Percentiles rank a stretch among this genome's conserved stretches.
These are phyloP conservation scores for Cupressus sempervirens DNA, from an alignment of 75 land plant genomes.

Conservation along the genomic window DNA sequence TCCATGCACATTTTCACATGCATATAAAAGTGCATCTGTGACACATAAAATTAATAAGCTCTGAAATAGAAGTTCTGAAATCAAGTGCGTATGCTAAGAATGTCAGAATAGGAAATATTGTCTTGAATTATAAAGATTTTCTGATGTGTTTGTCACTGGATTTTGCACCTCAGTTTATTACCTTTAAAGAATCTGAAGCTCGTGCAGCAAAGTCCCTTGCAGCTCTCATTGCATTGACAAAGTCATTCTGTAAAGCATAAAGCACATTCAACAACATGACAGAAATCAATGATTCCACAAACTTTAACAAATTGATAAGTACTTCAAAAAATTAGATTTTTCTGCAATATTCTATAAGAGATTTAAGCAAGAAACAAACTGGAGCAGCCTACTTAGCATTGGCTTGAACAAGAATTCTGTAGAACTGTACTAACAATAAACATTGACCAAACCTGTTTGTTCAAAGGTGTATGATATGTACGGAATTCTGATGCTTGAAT, in stretches of 20 bases:
- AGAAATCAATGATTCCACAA: background rate
- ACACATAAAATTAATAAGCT: background rate
- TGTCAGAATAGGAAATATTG: background rate
- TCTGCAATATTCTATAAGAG: background rate
- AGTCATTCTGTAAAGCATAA: slow-evolving; percentile 56
- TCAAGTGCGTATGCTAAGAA: background rate
- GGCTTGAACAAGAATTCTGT: background rate
- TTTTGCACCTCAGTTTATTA: slow-evolving; percentile 12
- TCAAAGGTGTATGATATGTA: slow-evolving; percentile 92
- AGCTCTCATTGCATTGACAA: slow-evolving; percentile 81
- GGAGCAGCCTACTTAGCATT: background rate
- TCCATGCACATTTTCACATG: background rate
- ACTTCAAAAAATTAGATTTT: background rate
- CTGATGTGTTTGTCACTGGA: background rate
- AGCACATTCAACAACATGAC: slow-evolving; percentile 3
- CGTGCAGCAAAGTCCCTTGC: slow-evolving; percentile 68
- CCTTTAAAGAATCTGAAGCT: slow-evolving; percentile 80
- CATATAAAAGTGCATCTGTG: background rate
- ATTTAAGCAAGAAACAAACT: background rate
- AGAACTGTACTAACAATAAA: background rate
- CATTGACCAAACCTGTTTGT: slow-evolving; percentile 59
- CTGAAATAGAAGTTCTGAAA: background rate
- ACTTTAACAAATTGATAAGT: background rate
- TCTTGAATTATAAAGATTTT: background rate
- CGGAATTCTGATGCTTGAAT: slow-evolving; percentile 88